Base-by-base conservation (phyloP, 1,284 basidiomycete genomes). In the Xanthoconium separans region DNA sequence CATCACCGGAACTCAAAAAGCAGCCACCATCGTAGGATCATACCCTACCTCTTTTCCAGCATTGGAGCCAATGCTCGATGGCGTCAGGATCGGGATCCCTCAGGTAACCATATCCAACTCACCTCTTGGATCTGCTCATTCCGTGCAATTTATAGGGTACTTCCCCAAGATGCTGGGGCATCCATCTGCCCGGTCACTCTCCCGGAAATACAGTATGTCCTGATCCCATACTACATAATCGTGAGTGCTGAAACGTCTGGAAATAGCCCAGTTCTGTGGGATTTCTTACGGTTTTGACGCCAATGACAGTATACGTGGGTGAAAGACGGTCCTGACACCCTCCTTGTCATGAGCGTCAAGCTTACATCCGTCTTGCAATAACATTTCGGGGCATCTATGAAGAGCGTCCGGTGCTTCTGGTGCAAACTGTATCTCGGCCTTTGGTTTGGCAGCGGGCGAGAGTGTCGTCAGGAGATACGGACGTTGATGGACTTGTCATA, bases 211-310 rank as follows among this genome's bases (percentile, higher is more conserved):
- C 75, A 74, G 1, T 89, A 89, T 61, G 91, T 93, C 0, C 76
- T 98, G 2, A 92, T 93, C 50, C 91, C 95, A 6, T 99, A 99
- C 76, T 99, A 99, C 66, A 91, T 98, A 11, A 80, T 98, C 20
- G 92, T 96, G 0, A 91, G 86, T 56, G 95, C 97, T 0, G 97
- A 99, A 68, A 95, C 95, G 0, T 91, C 91, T 60, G 95, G 92
- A 60, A 98, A 97, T 99, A 39, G 93, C 91, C 1, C 79, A 94
- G 34, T 99, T 90, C 69, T 93, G 96, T 50, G 96, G 96, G 0
- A 80, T 96, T 12, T 76, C 83, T 58, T 87, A 84, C 62, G 89
- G 87, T 84, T 47, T 61, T 9, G 29, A 39, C 0, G 15, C 22
- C n/a, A n/a, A n/a, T n/a, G n/a, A n/a, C n/a, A n/a, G n/a, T n/a